These are phyloP conservation scores for Chalciporus chontae DNA, from an alignment of 768 basidiomycete genomes.

Conservation along the genomic window DNA sequence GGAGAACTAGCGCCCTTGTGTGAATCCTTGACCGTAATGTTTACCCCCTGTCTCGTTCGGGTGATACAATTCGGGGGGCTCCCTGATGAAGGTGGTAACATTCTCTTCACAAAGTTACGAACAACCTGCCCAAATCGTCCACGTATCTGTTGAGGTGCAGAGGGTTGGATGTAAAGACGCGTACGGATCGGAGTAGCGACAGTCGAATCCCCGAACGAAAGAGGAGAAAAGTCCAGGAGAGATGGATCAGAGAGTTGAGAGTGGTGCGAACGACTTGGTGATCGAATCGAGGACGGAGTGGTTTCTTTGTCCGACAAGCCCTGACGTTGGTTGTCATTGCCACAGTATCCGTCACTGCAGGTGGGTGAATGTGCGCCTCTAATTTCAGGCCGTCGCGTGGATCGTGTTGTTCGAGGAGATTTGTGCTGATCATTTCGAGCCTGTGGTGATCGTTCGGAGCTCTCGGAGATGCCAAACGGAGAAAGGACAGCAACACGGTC, in stretches of 20 bases:
- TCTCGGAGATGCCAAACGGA: background rate
- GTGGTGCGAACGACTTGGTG: slow-evolving; percentile 3
- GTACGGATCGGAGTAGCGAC: background rate
- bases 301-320: background rate
- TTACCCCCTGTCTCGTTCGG: background rate
- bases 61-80: background rate
- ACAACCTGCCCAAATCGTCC: slow-evolving; percentile 21
- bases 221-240: slow-evolving; percentile 16
- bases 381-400: background rate
- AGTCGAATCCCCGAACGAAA: slow-evolving; percentile 5
- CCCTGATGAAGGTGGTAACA: slow-evolving; percentile 14
- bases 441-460: background rate
- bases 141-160: background rate
- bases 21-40: background rate
- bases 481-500: background rate
- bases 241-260: background rate
- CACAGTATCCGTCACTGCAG: background rate
- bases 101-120: slow-evolving; percentile 21
- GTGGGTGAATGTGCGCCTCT: background rate
- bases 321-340: background rate
- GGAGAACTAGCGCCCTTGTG: background rate
- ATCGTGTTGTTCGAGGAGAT: background rate
- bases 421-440: background rate
- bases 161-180: background rate
- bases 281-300: background rate